Percentiles rank a stretch among this genome's conserved stretches.
Evolutionary conservation across 2,329 filamentous ascomycete species (phyloP).

Genomic region (Exophiala dermatitidis): DNA sequence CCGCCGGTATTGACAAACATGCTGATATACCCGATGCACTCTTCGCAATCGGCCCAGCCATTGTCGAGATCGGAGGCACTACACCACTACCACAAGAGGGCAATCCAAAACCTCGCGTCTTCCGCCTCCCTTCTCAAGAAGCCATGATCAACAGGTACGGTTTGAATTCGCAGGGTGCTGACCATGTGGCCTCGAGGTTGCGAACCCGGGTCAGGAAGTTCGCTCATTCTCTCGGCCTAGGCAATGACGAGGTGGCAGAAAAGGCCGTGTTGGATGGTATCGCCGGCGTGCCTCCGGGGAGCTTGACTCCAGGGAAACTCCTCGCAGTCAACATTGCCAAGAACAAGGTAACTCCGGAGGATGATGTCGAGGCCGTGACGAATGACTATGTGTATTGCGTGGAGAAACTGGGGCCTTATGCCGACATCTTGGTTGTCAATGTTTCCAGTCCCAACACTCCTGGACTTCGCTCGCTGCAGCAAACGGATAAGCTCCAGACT

Average conservation of each 20-base stretch:
- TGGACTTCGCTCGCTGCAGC: slow-evolving; percentile 79
- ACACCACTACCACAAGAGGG: slow-evolving; percentile 82
- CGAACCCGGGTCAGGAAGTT: slow-evolving; percentile 70
- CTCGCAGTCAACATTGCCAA: slow-evolving; percentile 92
- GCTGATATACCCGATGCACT: slow-evolving; percentile 79
- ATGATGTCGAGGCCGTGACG: slow-evolving; percentile 72
- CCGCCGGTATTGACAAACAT: slow-evolving; percentile 92
- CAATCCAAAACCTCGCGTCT: slow-evolving; percentile 81
- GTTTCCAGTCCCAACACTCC: slow-evolving; percentile 96
- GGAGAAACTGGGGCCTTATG: slow-evolving; percentile 71
- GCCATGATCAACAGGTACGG: slow-evolving; percentile 94
- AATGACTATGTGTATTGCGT: slow-evolving; percentile 85
- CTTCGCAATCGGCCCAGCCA: slow-evolving; percentile 72
- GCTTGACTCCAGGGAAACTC: slow-evolving; percentile 65
- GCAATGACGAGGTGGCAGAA: slow-evolving; percentile 57
- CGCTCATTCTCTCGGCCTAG: slow-evolving; percentile 63
- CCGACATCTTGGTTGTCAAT: slow-evolving; percentile 95
- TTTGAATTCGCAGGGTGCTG: slow-evolving; percentile 84
- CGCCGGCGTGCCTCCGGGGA: slow-evolving; percentile 72
- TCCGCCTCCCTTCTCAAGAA: slow-evolving; percentile 73
- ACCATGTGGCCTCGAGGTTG: slow-evolving; percentile 72
- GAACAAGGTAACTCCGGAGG: slow-evolving; percentile 86
- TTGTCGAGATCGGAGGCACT: slow-evolving; percentile 88
- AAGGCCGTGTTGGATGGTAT: slow-evolving; percentile 67
- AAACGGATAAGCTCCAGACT: slow-evolving; percentile 69